Conservation (phyloP, 805 yeast genomes). For the Hanseniaspora occidentalis region DNA sequence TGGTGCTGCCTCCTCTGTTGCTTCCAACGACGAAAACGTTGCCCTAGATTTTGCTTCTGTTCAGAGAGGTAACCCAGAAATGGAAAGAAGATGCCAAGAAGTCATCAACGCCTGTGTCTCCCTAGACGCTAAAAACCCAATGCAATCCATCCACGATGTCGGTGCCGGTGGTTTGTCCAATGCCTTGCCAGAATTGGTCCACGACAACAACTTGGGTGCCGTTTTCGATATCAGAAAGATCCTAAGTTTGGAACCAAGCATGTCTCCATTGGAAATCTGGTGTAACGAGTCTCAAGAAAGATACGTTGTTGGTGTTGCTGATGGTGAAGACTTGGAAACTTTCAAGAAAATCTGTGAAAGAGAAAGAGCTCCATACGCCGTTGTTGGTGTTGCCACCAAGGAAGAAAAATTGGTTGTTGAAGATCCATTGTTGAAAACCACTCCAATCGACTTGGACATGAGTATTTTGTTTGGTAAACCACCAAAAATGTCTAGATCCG, state of each 20-base stretch:
- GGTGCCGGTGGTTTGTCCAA: slow-evolving; percentile 99
- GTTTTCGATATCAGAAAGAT: slow-evolving; percentile 82
- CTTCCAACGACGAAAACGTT: slow-evolving; percentile 95
- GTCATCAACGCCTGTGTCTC: slow-evolving; percentile 92
- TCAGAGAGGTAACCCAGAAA: slow-evolving; percentile 98
- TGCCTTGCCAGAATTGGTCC: slow-evolving; percentile 94
- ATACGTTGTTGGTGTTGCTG: slow-evolving; percentile 85
- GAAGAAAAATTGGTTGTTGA: slow-evolving; percentile 74
- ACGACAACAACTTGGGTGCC: slow-evolving; percentile 94
- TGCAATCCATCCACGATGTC: slow-evolving; percentile 94
- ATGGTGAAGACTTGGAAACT: slow-evolving; percentile 46
- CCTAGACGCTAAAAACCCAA: slow-evolving; percentile 63
- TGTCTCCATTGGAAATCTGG: slow-evolving; percentile 99
- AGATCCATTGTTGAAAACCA: slow-evolving; percentile 62
- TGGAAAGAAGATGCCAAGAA: slow-evolving; percentile 98
- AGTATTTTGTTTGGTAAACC: slow-evolving; percentile 91
- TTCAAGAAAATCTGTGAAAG: slow-evolving; percentile 79
- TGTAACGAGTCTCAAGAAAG: slow-evolving; percentile 99
- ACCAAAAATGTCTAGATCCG: slow-evolving; percentile 81
- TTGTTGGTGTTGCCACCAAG: slow-evolving; percentile 86
- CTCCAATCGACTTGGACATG: slow-evolving; percentile 95
- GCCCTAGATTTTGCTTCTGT: slow-evolving; percentile 97
- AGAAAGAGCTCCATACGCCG: slow-evolving; percentile 93
- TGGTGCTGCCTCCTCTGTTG: slow-evolving; percentile 95
- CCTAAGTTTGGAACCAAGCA: slow-evolving; percentile 85